Base-by-base conservation (phyloP, 305 asterid species). In the Monarda citriodora region DNA sequence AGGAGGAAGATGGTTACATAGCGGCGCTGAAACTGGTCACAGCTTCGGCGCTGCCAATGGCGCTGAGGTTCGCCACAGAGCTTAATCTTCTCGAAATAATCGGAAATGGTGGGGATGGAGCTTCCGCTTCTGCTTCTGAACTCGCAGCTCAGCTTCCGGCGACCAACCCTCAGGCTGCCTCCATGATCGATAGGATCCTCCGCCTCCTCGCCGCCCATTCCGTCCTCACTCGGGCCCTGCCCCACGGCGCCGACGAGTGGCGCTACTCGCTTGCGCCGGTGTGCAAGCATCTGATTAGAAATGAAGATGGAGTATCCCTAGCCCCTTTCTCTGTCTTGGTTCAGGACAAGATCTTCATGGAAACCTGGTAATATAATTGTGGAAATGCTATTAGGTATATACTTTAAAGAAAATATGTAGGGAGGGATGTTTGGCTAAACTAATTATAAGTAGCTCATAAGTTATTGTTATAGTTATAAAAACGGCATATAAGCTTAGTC, bases 21-120 rank as follows among this genome's bases (percentile, higher is more conserved):
- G 61, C 59, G 17, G 89, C 89, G 16, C 75, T 83, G 83, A 71
- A 68, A 21, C 53, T 88, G 1, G 82, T 78, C 0, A 64, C 82
- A 41, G 81, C 79, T 6, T 75, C 87, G 0, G 86, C 74, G n/a
- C 86, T 88, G 7, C 91, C 94, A 0, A 79, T 81, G 85, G 84
- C 74, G 0, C 71, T 87, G 7, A 78, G 72, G 65, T 60, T 89
- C 56, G 89, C 88, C 44, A 38, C 84, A 16, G 89, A 87, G 40
- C 88, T 87, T 1, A 76, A 81, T 40, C 84, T 87, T 26, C 77
- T 53, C 0, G 9, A 53, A 1, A 72, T 80, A 0, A 85, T 88
- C 10, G 78, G 79, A 18, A 73, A 80, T n/a, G 75, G 74, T 79
- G 74, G 79, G 0, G 72, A 66, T 9, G 77, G 79, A 7, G 74